phyloP scores from a whole-genome alignment of 208 protist genomes.

The Trypanosoma mega region DNA sequence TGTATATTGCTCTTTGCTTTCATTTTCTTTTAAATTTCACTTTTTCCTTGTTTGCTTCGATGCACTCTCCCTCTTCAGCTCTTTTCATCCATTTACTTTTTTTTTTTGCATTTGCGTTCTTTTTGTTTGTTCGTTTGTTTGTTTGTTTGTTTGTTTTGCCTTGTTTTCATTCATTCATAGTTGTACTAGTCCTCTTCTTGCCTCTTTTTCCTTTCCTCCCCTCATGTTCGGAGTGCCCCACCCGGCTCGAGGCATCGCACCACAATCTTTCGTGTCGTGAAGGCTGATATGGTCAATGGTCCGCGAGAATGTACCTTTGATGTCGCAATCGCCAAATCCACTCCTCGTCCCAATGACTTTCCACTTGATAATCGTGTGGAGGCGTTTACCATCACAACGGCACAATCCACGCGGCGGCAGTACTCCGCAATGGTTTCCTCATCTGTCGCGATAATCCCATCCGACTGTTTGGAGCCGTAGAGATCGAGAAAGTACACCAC shows the following conservation, averaged over 20 bases:
- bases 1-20: too few species aligned
- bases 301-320: constrained; percentile 55
- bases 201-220: too few species aligned
- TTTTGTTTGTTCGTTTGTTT: too few species aligned
- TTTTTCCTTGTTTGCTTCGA: too few species aligned
- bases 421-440: constrained; percentile 33
- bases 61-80: too few species aligned
- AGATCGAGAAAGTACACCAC: constrained; percentile 55
- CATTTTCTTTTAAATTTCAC: too few species aligned
- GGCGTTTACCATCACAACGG: constrained; percentile 53
- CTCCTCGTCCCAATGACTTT: constrained; percentile 43
- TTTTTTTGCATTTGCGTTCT: constrained; percentile 1
- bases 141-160: too few species aligned
- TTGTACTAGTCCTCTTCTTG: too few species aligned
- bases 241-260: constrained; percentile 27
- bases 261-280: constrained; percentile 49
- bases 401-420: constrained; percentile 42
- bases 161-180: too few species aligned
- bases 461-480: constrained; percentile 55
- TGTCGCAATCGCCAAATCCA: constrained; percentile 53
- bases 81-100: background rate
- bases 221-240: constrained; percentile 36
- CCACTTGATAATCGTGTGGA: constrained; percentile 56
- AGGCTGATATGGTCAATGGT: constrained; percentile 40
- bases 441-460: constrained; percentile 54